Base-by-base conservation (phyloP, 225 moss, liverwort and hornwort genomes). In the Rhytidiadelphus loreus region DNA sequence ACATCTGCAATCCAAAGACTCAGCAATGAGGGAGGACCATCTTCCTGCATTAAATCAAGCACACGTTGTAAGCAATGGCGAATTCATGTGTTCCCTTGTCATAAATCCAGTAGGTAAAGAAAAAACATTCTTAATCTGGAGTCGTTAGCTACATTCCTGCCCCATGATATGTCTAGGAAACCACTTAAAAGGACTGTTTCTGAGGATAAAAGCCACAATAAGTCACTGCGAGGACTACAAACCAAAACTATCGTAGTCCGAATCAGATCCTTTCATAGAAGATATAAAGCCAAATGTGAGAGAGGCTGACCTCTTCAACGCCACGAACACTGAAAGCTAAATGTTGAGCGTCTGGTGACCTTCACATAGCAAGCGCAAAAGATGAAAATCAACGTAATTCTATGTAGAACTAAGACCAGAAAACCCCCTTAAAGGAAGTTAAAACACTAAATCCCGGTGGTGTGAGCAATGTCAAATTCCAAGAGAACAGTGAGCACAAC, bases 341-440 rank as follows among this genome's bases (percentile, higher is more conserved):
- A 91, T 95, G 95, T 55, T 90, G 91, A 88, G 96, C 95, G 91
- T 97, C 99, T 86, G 99, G 96, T 90, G 99, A 97, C 98, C 98
- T 99, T 95, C 95, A 96, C 86, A 87, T 77, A 90, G 61, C 65
- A 91, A 69, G 83, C 83, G 83, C 44, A 80, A 65, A 89, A 88
- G 46, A 82, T 48, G 35, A 75, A 81, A 29, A 75, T 74, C 65
- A 85, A 75, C 48, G 24, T 58, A 86, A 58, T 52, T 86, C 55
- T n/a, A 86, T 33, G 44, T 58, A 86, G 35, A 89, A 62, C 70
- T 64, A 76, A 70, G 78, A 81, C 85, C 44, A 71, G 61, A 33
- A 65, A 64, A 57, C 24, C 60, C 16, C 10, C 4, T 58, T 69
- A 9, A 30, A 68, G 68, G 43, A 60, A 87, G 16, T 23, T 81